These are phyloP conservation scores for Magnolia officinalis DNA, from an alignment of 164 flowering plant genomes.

Conservation along the genomic window DNA sequence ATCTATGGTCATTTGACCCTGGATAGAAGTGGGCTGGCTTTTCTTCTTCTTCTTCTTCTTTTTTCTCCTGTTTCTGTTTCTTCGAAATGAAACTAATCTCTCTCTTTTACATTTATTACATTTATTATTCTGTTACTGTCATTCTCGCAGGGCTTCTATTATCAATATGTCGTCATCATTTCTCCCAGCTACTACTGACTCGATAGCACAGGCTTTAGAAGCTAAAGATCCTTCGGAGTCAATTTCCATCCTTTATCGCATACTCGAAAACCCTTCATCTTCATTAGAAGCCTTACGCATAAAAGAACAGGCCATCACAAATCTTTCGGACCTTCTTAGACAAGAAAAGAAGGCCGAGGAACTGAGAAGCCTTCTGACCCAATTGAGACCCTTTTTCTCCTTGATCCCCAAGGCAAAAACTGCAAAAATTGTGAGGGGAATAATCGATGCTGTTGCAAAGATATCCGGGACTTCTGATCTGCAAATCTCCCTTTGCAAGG, in stretches of 20 bases:
- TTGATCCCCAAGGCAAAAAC: constrained; percentile 69
- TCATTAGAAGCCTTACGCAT: constrained; percentile 53
- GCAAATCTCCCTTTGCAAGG: constrained; percentile 60
- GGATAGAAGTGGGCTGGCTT: constrained; percentile 45
- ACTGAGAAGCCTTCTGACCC: constrained; percentile 57
- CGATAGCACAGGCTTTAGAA: constrained; percentile 53
- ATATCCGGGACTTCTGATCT: constrained; percentile 64
- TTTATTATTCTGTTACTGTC: constrained; percentile 27
- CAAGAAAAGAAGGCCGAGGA: constrained; percentile 63
- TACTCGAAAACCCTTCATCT: constrained; percentile 56
- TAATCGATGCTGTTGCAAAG: constrained; percentile 62
- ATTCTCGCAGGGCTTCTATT: constrained; percentile 14
- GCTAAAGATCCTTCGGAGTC: constrained; percentile 49
- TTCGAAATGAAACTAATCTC: constrained; percentile 63
- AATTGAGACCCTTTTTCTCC: constrained; percentile 60
- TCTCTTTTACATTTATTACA: constrained; percentile 63
- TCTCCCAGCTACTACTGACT: constrained; percentile 64
- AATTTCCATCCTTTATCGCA: constrained; percentile 44
- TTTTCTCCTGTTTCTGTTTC: constrained; percentile 4
- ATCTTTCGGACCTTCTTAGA: constrained; percentile 57
- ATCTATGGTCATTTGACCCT: constrained; percentile 66
- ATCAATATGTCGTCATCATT: constrained; percentile 40
- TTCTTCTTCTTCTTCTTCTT: no score
- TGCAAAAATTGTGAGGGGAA: constrained; percentile 62
- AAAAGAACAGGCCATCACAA: constrained; percentile 61